Conservation (phyloP, 306 rosid genomes). For the Rosa rugosa region DNA sequence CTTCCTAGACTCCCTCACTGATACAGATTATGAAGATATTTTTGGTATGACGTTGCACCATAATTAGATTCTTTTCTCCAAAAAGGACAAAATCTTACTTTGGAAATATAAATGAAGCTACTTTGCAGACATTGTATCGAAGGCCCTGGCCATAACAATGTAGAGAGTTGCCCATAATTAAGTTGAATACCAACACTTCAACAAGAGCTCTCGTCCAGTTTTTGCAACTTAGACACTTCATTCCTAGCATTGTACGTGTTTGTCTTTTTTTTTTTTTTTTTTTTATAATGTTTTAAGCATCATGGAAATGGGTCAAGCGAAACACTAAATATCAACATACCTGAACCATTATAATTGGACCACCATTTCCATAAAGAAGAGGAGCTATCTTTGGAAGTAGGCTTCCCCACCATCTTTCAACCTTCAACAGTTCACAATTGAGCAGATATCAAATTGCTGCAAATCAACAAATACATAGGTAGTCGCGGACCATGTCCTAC, state of each 20-base stretch:
- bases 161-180: background rate
- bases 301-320: slow-evolving; percentile 6
- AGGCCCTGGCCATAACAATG: no score
- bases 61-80: background rate
- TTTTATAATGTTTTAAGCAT: background rate
- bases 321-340: slow-evolving; percentile 38
- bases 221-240: background rate
- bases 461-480: slow-evolving; percentile 22
- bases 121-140: background rate
- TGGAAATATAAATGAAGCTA: background rate
- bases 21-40: background rate
- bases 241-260: slow-evolving; percentile 1
- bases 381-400: slow-evolving; percentile 80
- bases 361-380: slow-evolving; percentile 71
- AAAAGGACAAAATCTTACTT: background rate
- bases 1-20: background rate
- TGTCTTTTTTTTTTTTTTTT: background rate
- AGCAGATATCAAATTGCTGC: slow-evolving; percentile 15
- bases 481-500: background rate
- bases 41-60: background rate
- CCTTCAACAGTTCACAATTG: slow-evolving; percentile 46
- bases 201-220: background rate
- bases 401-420: slow-evolving; percentile 84
- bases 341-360: slow-evolving; percentile 95
- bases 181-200: background rate